phyloP scores from a whole-genome alignment of 2,329 filamentous ascomycete species.

The Coniella lustricola region DNA sequence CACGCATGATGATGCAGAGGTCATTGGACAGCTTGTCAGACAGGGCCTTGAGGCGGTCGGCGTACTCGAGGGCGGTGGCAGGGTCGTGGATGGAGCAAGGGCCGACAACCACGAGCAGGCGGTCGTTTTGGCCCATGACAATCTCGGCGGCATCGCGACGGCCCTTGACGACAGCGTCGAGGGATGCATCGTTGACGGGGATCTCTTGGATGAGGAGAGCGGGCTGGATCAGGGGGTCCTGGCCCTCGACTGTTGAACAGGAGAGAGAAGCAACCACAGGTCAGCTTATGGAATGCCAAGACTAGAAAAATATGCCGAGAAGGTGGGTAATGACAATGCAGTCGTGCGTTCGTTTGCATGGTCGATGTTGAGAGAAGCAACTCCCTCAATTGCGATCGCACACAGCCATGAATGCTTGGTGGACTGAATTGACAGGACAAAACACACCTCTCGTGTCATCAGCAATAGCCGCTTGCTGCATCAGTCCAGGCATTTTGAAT shows the following conservation, averaged over 20 bases:
- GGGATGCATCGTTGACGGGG: slow-evolving; percentile 56
- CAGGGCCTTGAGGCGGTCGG: slow-evolving; percentile 66
- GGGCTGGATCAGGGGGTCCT: slow-evolving; percentile 88
- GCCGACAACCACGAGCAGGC: slow-evolving; percentile 87
- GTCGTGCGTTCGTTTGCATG: background rate
- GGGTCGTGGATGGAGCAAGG: slow-evolving; percentile 98
- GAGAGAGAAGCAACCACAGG: no score
- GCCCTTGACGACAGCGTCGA: slow-evolving; percentile 64
- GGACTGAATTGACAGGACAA: background rate
- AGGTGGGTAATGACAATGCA: background rate
- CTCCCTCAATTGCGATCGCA: no score
- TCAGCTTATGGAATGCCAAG: slow-evolving; percentile 20
- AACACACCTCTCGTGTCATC: slow-evolving; percentile 35
- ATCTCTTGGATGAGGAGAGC: slow-evolving; percentile 82
- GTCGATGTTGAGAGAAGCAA: background rate
- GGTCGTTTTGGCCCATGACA: slow-evolving; percentile 73
- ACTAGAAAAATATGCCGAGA: background rate
- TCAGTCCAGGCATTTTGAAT: slow-evolving; percentile 32
- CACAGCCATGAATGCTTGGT: background rate
- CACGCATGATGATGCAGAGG: slow-evolving; percentile 91
- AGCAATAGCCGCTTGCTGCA: slow-evolving; percentile 31
- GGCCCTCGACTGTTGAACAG: slow-evolving; percentile 65
- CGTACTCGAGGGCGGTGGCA: slow-evolving; percentile 80
- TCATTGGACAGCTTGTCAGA: slow-evolving; percentile 75
- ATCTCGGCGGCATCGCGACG: slow-evolving; percentile 64